Base-by-base conservation (phyloP, 2,329 filamentous ascomycete genomes). In the Ceratocystis harringtonii region DNA sequence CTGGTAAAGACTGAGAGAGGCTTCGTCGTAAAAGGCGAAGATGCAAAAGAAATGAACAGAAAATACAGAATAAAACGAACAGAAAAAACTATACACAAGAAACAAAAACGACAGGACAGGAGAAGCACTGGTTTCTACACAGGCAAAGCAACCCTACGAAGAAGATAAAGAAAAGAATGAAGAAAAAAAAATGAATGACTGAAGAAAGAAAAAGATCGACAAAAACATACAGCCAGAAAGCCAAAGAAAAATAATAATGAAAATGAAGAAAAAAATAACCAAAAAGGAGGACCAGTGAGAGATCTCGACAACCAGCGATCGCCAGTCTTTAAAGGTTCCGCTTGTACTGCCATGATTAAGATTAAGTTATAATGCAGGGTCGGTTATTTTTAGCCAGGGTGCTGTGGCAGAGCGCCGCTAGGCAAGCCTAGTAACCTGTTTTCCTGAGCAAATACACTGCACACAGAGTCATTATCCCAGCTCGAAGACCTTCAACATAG, bases 31-130 rank as follows among this genome's bases (percentile, higher is more conserved):
- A 15, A 30, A 15, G 22, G 28, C 55, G 55, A 58, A 58, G 55
- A 58, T 58, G 55, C 55, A 58, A 36, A 36, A 36, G 15, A 58
- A 58, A 58, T 36, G 48, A 52, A 52, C 48, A 52, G 15, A 57
- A 58, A 58, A 58, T 36, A n/a, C 55, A 58, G 48, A 58, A 58
- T 58, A 58, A 58, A 55, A 58, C 32, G 55, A 58, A 55, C 6
- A 5, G 25, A 15, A 55, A 55, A 58, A 58, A 36, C 55, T 58
- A 58, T 58, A 58, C 15, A 58, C 55, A 58, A 58, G 55, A 58
- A 58, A 36, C 48, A 52, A 28, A 58, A 58, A 58, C 55, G 55
- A 58, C 30, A 58, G 28, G 55, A 58, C 55, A 36, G 17, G 55
- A 41, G 36, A 58, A 58, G 55, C 55, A 36, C 55, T 36, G 28